Evolutionary conservation across 202 grass and related monocot species (phyloP).

Genomic region (Cymbopogon flexuosus): DNA sequence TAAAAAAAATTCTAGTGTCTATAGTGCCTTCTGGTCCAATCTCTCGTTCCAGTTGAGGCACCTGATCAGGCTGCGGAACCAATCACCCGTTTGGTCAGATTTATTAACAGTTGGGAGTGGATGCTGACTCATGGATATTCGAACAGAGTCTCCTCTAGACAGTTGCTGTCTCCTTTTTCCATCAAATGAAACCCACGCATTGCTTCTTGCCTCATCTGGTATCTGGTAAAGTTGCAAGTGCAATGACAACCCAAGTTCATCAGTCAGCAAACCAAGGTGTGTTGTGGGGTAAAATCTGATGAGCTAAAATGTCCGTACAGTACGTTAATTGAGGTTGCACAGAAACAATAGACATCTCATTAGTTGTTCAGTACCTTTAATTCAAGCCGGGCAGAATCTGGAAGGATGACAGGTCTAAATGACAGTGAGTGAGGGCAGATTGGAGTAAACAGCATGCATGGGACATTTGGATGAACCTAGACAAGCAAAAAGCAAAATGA

Average conservation of each 20-base stretch:
- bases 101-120: slow-evolving; percentile 97
- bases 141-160: slow-evolving; percentile 80
- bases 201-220: slow-evolving; percentile 79
- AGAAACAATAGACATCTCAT: neutral
- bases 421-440: slow-evolving; percentile 97
- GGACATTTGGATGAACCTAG: slow-evolving; percentile 97
- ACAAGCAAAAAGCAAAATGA: slow-evolving; percentile 27
- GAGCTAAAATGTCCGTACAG: neutral
- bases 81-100: slow-evolving; percentile 86
- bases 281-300: neutral
- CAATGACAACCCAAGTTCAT: slow-evolving; percentile 12
- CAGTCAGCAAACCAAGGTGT: slow-evolving; percentile 4
- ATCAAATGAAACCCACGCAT: slow-evolving; percentile 92
- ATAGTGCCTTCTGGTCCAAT: slow-evolving; percentile 84
- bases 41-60: slow-evolving; percentile 99
- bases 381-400: slow-evolving; percentile 81
- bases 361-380: slow-evolving; percentile 59
- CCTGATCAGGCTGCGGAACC: slow-evolving; percentile 89
- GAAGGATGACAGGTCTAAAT: slow-evolving; percentile 96
- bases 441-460: slow-evolving; percentile 98
- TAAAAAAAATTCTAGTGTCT: neutral
- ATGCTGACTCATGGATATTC: slow-evolving; percentile 86
- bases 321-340: neutral
- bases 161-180: slow-evolving; percentile 91
- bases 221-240: slow-evolving; percentile 45